Percentiles rank a stretch among this genome's conserved stretches.
These are phyloP conservation scores for Mimosa pudica DNA, from an alignment of 306 rosid species.

Conservation along the genomic window DNA sequence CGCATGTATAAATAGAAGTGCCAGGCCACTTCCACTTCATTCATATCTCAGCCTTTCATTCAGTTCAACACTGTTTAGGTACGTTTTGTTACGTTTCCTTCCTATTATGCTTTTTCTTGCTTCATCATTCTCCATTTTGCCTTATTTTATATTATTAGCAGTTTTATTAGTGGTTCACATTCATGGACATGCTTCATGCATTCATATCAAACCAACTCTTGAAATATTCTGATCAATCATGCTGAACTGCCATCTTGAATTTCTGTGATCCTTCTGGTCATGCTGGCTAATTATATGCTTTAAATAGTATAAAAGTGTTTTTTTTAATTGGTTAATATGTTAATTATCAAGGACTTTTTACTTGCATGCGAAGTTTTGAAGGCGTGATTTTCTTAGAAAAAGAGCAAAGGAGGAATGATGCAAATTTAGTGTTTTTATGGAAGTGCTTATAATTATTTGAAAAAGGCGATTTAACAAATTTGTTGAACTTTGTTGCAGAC, in stretches of 20 bases:
- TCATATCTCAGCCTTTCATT: constrained; percentile 13
- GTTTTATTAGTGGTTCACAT: constrained; percentile 31
- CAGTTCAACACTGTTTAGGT: constrained; percentile 35
- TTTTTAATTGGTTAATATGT: not conserved
- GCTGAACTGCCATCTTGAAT: constrained; percentile 13
- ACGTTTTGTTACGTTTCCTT: constrained; percentile 10
- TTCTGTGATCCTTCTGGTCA: not conserved
- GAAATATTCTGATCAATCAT: constrained; percentile 11
- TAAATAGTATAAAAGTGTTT: too few species aligned
- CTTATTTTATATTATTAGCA: not conserved
- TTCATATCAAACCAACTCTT: constrained; percentile 18
- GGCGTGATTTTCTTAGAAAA: not conserved
- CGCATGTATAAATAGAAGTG: constrained; percentile 20
- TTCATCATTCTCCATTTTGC: constrained; percentile 12
- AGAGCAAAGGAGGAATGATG: constrained; percentile 1
- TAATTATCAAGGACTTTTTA: not conserved
- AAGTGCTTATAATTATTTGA: not conserved
- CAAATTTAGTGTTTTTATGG: not conserved
- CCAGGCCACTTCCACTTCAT: constrained; percentile 12
- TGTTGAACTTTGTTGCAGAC: constrained; percentile 44
- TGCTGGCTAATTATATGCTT: too few species aligned
- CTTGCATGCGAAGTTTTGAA: constrained; percentile 4
- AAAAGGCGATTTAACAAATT: not conserved
- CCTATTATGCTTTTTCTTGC: not conserved
- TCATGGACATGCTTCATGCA: constrained; percentile 32